Conservation (phyloP, 371 early-diverging fungal genomes). For the Fennellomyces sp. region DNA sequence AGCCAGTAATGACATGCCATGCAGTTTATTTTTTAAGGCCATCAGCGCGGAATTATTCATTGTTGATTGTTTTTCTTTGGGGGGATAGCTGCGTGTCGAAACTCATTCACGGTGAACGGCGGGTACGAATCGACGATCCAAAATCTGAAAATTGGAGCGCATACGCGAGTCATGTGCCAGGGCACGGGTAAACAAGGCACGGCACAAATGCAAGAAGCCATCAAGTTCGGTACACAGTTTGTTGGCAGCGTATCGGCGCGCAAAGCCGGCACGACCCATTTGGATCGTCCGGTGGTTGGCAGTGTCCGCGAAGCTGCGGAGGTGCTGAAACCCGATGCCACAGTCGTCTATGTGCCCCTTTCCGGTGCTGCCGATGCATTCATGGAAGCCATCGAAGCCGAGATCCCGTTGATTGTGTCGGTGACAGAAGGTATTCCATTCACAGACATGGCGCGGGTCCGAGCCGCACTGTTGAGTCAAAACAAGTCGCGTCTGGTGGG, state of each 20-base stretch:
- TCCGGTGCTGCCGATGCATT: conserved; percentile 95
- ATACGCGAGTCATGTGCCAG: conserved; percentile 97
- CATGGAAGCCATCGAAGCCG: conserved; percentile 96
- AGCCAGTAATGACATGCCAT: conserved; percentile 1
- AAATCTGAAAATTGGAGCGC: conserved; percentile 91
- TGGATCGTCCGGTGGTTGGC: conserved; percentile 95
- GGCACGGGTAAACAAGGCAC: conserved; percentile 99
- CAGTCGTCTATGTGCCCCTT: conserved; percentile 98
- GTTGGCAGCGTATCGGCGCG: conserved; percentile 97
- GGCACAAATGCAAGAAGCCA: conserved; percentile 97
- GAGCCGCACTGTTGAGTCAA: conserved; percentile 75
- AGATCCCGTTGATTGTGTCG: conserved; percentile 94
- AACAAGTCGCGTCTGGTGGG: conserved; percentile 94
- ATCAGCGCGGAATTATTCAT: too few species aligned
- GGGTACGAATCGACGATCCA: conserved; percentile 86
- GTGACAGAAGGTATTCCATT: conserved; percentile 99
- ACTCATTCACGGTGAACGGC: conserved; percentile 37
- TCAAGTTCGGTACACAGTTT: conserved; percentile 98
- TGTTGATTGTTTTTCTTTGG: too few species aligned
- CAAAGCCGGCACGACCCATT: conserved; percentile 94
- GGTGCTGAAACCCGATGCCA: conserved; percentile 91
- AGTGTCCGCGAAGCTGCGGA: conserved; percentile 89
- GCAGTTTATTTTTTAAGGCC: neutral
- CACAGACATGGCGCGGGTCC: conserved; percentile 96
- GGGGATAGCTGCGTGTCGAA: conserved; percentile 40